Evolutionary conservation across 345 rosid species (phyloP).

Genomic region (Lepidium aucheri): DNA sequence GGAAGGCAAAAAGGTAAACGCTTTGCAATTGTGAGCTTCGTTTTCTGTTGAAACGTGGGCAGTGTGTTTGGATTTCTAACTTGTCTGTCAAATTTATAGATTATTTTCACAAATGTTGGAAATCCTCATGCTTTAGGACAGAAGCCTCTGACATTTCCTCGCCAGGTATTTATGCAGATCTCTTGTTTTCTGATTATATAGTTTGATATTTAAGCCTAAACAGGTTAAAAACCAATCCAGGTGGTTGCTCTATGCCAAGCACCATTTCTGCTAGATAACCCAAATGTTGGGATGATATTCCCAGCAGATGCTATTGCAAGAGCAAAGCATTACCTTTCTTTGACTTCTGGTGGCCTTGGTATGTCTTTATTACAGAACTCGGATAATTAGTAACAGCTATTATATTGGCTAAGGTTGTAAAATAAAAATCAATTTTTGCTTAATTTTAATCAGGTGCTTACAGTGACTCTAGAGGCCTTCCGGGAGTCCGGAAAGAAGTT

Average conservation of each 20-base stretch:
- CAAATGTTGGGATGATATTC: conserved; percentile 72
- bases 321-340: conserved; percentile 85
- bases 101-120: conserved; percentile 94
- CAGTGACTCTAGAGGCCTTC: conserved; percentile 90
- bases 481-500: conserved; percentile 78
- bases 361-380: conserved; percentile 6
- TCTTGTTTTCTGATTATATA: not conserved
- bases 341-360: conserved; percentile 90
- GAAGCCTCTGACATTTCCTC: conserved; percentile 86
- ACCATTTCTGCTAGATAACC: conserved; percentile 83
- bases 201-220: conserved; percentile 14
- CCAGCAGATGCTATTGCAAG: conserved; percentile 88
- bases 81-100: conserved; percentile 37
- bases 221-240: conserved; percentile 26
- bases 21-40: not conserved
- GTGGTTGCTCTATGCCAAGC: conserved; percentile 97
- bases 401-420: not conserved
- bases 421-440: not conserved
- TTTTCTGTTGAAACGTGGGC: not conserved
- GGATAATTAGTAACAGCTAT: not conserved
- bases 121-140: conserved; percentile 97
- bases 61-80: not conserved
- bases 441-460: conserved; percentile 62
- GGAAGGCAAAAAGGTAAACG: conserved; percentile 86
- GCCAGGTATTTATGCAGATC: conserved; percentile 48